Base-by-base conservation (phyloP, 2,329 filamentous ascomycete species). In the Trichoderma gracile region DNA sequence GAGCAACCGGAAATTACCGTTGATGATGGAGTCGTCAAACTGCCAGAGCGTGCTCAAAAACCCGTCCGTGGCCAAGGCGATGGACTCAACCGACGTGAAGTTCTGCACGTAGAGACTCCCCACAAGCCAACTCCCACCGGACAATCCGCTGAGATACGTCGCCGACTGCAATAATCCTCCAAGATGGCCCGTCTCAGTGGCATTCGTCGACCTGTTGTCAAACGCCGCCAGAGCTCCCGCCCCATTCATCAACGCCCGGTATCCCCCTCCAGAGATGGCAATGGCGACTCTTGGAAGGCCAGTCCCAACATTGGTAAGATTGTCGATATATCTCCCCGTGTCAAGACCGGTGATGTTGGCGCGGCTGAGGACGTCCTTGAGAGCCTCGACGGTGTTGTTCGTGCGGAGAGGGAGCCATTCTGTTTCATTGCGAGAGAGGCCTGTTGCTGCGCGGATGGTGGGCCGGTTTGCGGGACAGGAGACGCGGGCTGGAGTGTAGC, bases 221-320 rank as follows among this genome's bases (percentile, higher is more conserved):
- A 91, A 92, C 0, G 91, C 91, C 27, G 89, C 83, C 10, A 94
- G 69, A 40, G 87, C 87, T 57, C 91, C 91, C 6, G 87, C 91
- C 14, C 90, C 91, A 71, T 90, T 92, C 80, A 92, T 81, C 76
- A 93, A 78, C 3, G 91, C 91, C 58, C 91, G 81, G 73, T 93
- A 95, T 25, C 91, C 91, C 71, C 91, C 91, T 7, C 91, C 91
- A 0, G 90, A 93, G 40, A 89, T 79, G 5, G 91, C 89, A 67
- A 94, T 86, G 12, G 80, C 91, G 67, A 94, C 87, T 68, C 77
- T 78, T 10, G 79, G 79, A 21, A 78, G 69, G 8, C 55, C 53
- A 2, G 60, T 46, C 19, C 59, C 67, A 7, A 54, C 64, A 43
- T 33, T 54, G 10, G 65, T 61, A 33, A 68, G 63, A 12, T 42